A percentile compares a stretch with the other conserved stretches of the same genome.
phyloP scores from a whole-genome alignment of 768 basidiomycete species.

The Suillus decipiens region DNA sequence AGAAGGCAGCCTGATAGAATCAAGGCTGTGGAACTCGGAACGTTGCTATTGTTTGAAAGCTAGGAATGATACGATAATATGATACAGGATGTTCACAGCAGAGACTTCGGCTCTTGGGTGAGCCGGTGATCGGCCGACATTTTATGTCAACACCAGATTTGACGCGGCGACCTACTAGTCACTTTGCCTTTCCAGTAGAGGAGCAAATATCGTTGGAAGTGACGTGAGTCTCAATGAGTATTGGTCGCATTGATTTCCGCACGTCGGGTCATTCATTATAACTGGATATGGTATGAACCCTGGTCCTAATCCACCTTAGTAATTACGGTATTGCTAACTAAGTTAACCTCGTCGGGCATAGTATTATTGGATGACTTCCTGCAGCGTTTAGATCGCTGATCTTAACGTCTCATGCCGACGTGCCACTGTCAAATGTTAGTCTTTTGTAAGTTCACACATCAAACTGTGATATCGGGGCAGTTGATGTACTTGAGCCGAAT shows the following conservation, averaged over 20 bases:
- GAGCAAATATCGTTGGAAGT: not conserved
- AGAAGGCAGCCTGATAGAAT: constrained; percentile 13
- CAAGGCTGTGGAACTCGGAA: constrained; percentile 18
- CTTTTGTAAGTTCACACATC: no score
- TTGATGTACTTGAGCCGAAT: no score
- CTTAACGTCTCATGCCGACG: no score
- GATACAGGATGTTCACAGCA: constrained; percentile 17
- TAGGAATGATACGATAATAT: not conserved
- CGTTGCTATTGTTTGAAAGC: constrained; percentile 3
- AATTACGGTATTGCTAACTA: no score
- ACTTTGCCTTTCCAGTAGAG: constrained; percentile 5
- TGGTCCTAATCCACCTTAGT: no score
- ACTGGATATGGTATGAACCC: not conserved
- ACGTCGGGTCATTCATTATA: not conserved
- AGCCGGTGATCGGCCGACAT: constrained; percentile 9
- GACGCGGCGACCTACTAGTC: not conserved
- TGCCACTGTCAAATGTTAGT: no score
- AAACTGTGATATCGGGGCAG: no score
- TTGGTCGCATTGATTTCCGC: not conserved
- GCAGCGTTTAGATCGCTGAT: no score
- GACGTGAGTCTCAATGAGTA: not conserved
- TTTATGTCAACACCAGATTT: not conserved
- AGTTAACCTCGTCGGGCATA: no score
- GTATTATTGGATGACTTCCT: no score
- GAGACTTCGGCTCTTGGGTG: constrained; percentile 14